Base-by-base conservation (phyloP, 805 yeast species). In the Myxozyma udenii region DNA sequence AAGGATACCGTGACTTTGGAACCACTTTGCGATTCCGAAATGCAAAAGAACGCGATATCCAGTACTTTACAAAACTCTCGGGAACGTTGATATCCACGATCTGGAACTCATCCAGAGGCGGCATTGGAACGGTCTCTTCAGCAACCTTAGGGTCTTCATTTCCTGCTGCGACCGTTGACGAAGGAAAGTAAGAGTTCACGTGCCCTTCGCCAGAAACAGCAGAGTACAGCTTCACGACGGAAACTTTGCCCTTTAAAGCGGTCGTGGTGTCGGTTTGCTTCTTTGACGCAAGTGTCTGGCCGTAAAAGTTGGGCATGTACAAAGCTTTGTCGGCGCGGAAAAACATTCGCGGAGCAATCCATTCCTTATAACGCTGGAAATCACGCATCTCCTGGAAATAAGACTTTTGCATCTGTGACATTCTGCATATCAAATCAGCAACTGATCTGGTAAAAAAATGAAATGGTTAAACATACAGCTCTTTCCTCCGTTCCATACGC, bases 271-370 rank as follows among this genome's bases (percentile, higher is more conserved):
- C 66, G 19, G 62, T 52, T n/a, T 52, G 45, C 18, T 56, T 59
- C 2, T 64, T 48, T 18, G 66, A 60, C 2, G 61, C 64, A 33
- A 88, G 64, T 1, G 82, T 74, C 75, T 62, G 79, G 78, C 64
- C 91, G 23, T 69, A 65, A 53, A 91, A 73, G 64, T 89, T 89
- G 7, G 98, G 96, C 70, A 93, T 87, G 66, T 80, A 93, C 42
- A 80, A 70, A 0, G 97, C 75, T 63, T 78, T 84, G 5, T 85
- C 90, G 11, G 74, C 70, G 53, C 78, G 79, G 78, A 91, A 90
- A 61, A 78, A 84, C 1, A 89, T 79, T n/a, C 78, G 74, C 0
- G 98, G 98, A 0, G 96, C 79, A 16, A 77, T 72, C 71, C 89
- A 93, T 57, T 90, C 74, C 69, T 89, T 88, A 2, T 91, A 86